Evolutionary conservation across 2,329 filamentous ascomycete genomes (phyloP).

Genomic region (Exophiala aquamarina): DNA sequence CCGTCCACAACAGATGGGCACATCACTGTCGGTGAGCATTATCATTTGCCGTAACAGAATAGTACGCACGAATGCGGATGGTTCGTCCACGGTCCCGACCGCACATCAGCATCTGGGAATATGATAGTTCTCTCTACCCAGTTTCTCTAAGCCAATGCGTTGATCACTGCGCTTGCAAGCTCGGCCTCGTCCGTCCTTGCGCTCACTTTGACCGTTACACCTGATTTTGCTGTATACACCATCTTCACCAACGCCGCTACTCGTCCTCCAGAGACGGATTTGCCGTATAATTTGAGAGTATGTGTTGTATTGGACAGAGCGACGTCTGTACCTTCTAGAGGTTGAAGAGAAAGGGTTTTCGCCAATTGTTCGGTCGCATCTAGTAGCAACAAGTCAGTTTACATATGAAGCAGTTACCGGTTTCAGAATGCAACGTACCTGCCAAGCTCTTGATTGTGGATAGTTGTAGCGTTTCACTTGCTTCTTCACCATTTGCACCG

Average conservation of each 20-base stretch:
- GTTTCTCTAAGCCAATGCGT: slow-evolving; percentile 15
- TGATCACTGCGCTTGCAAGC: slow-evolving; percentile 57
- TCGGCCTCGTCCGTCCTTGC: slow-evolving; percentile 91
- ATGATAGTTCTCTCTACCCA: too few relatives aligned
- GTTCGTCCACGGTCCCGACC: too few relatives aligned
- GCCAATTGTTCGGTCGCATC: slow-evolving; percentile 91
- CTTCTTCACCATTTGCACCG: slow-evolving; percentile 83
- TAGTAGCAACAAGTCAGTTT: slow-evolving; percentile 40
- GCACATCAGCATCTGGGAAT: too few relatives aligned
- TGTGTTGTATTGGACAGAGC: slow-evolving; percentile 86
- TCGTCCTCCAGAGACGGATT: slow-evolving; percentile 86
- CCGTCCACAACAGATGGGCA: too few relatives aligned
- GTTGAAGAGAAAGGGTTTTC: slow-evolving; percentile 84
- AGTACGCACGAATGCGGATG: too few relatives aligned
- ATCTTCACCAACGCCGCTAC: slow-evolving; percentile 87
- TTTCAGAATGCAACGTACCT: slow-evolving; percentile 59
- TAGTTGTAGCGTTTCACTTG: slow-evolving; percentile 86
- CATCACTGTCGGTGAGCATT: too few relatives aligned
- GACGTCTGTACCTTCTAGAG: slow-evolving; percentile 90
- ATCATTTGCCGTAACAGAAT: too few relatives aligned
- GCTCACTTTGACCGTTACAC: slow-evolving; percentile 93
- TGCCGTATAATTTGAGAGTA: slow-evolving; percentile 92
- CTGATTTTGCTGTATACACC: slow-evolving; percentile 89
- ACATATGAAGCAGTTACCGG: background rate
- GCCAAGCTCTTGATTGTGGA: slow-evolving; percentile 87